Evolutionary conservation across 2,329 filamentous ascomycete species (phyloP), one percentile per base, ranked within the genome.

Genomic region (Gaeumannomyces sp.): DNA sequence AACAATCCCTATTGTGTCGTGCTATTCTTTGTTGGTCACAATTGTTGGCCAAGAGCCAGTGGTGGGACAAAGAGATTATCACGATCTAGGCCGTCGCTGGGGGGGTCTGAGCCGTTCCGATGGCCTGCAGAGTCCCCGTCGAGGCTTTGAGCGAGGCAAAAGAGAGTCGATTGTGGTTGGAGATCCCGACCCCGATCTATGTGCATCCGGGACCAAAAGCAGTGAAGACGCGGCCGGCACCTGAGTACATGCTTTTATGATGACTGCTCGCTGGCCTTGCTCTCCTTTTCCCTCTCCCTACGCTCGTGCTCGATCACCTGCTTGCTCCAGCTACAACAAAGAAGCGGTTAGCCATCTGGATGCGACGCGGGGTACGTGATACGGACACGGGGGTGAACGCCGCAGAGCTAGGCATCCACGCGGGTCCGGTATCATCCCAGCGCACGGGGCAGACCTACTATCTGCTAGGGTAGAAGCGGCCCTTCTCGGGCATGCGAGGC

Each of bases 401-500:
- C 45, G 22, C 22, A 11, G 45, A n/a, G 45, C 22, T 5, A 4
- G 8, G 45, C 22, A 25, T 53, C 22, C 45, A 25, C 45, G 22
- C 6, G 45, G 22, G 3, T n/a, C 13, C 38, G 2, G 38, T 29
- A 22, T 4, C 14, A 57, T 5, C 3, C 4, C 33, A 29, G 27
- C 33, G 22, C 31, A 10, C 33, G 11, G 13, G n/a, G 27, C 4
- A 31, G 11, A 76, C 90, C 73, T 83, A 94, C 91, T 92, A 89
- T 86, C 92, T 85, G 80, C 91, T 95, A 50, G 92, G 92, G 79
- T 87, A 95, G 83, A 95, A 95, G 71, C 90, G 82, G 71, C 85
- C 87, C 64, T 85, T 84, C 77, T 92, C 89, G 64, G 92, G 92
- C 85, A 96, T 92, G 78, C 85, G 88, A 72, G 89, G 82, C 72